Conservation (phyloP, 1,284 basidiomycete species). For the Trichosporon sp. region DNA sequence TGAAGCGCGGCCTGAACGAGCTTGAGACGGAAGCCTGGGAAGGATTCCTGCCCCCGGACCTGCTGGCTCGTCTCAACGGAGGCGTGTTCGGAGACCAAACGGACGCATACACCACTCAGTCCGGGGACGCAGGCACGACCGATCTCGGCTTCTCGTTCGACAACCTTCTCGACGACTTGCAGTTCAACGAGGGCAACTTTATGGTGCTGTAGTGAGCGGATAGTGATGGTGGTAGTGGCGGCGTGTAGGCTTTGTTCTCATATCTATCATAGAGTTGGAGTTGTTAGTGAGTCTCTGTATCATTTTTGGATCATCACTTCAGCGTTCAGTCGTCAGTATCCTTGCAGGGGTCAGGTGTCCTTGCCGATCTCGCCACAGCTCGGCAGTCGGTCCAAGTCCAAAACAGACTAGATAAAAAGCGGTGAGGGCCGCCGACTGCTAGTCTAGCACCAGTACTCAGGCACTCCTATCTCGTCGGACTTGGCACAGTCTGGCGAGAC, state of each 20-base stretch:
- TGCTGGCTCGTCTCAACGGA: constrained; percentile 13
- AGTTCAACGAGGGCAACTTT: constrained; percentile 18
- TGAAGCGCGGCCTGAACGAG: constrained; percentile 13
- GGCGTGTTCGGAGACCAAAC: constrained; percentile 5
- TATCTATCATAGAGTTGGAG: no score
- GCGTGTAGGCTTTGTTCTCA: background rate
- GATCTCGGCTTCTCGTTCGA: constrained; percentile 9
- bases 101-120: background rate
- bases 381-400: no score
- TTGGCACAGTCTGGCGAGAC: no score
- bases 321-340: no score
- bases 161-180: constrained; percentile 16
- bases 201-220: constrained; percentile 13
- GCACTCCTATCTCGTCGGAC: no score
- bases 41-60: constrained; percentile 19
- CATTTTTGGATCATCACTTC: background rate
- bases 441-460: no score
- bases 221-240: no score
- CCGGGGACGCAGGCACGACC: background rate
- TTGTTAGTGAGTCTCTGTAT: no score
- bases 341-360: no score
- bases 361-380: no score
- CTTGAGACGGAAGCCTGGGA: constrained; percentile 15
- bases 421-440: no score
- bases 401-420: no score